phyloP scores from a whole-genome alignment of 352 stramenopile species.

The Globisporangium barbulae region DNA sequence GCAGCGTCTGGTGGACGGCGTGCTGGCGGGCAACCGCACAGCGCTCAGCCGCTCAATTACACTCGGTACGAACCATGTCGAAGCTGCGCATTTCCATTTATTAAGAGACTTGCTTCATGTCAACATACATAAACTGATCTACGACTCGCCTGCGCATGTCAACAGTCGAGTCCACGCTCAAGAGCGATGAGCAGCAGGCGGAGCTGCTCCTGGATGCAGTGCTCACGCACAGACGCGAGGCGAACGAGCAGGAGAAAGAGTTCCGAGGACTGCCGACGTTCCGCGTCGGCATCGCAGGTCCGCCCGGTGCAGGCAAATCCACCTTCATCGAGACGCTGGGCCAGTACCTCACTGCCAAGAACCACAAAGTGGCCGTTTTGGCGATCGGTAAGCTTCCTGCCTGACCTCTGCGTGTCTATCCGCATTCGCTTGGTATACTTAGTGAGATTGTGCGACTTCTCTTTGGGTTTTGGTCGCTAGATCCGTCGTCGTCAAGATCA shows the following conservation, averaged over 20 bases:
- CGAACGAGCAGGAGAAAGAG: conserved; percentile 23
- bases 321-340: conserved; percentile 97
- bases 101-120: background rate
- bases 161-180: conserved; percentile 78
- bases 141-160: background rate
- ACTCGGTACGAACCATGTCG: conserved; percentile 34
- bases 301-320: conserved; percentile 95
- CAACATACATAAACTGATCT: background rate
- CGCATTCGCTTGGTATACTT: background rate
- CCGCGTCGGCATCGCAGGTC: conserved; percentile 88
- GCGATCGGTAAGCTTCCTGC: conserved; percentile 62
- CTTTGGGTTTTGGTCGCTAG: conserved; percentile 25
- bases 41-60: conserved; percentile 75
- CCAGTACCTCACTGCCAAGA: conserved; percentile 74
- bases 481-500: conserved; percentile 94
- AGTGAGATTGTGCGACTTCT: background rate
- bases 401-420: background rate
- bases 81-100: background rate
- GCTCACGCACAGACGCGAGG: conserved; percentile 53
- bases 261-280: conserved; percentile 51
- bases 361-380: conserved; percentile 92
- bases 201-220: conserved; percentile 86
- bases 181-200: conserved; percentile 73
- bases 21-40: conserved; percentile 53
- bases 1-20: conserved; percentile 49